Conservation (phyloP, 2,329 filamentous ascomycete species). For the Cladophialophora bantiana region DNA sequence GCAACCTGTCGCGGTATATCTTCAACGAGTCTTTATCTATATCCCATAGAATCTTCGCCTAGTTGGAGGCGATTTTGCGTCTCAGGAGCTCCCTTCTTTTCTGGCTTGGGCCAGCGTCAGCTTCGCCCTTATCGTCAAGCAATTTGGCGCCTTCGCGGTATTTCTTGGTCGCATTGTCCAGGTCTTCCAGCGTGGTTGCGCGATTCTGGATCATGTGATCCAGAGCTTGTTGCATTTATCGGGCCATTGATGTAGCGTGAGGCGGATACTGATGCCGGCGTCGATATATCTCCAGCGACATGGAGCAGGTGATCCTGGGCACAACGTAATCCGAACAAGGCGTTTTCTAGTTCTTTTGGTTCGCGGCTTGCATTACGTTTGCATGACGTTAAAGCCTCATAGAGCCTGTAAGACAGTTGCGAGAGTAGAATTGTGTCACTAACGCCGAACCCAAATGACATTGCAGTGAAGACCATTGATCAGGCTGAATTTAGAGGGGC, state of each 20-base stretch:
- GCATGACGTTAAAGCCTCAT: not conserved
- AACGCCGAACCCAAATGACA: not conserved
- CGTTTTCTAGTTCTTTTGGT: not conserved
- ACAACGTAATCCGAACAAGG: not conserved
- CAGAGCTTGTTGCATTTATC: not conserved
- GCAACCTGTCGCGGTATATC: not conserved
- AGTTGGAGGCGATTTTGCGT: not conserved
- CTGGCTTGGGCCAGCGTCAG: not conserved
- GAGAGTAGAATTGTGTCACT: not conserved
- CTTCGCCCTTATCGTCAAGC: not conserved
- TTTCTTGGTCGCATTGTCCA: not conserved
- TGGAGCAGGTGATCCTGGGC: not conserved
- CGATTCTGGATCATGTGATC: not conserved
- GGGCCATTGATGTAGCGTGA: not conserved
- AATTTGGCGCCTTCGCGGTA: not conserved
- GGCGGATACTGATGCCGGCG: not conserved
- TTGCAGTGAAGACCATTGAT: not conserved
- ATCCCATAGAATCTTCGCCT: not conserved
- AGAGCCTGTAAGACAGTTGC: not conserved
- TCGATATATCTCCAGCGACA: not conserved
- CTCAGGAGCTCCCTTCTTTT: not conserved
- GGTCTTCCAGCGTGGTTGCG: not conserved
- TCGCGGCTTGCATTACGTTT: not conserved
- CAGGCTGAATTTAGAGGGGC: not conserved
- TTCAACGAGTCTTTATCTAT: constrained; percentile 2